These are phyloP conservation scores for Daldinia concentrica DNA, from an alignment of 495 filamentous ascomycete species.

Conservation along the genomic window DNA sequence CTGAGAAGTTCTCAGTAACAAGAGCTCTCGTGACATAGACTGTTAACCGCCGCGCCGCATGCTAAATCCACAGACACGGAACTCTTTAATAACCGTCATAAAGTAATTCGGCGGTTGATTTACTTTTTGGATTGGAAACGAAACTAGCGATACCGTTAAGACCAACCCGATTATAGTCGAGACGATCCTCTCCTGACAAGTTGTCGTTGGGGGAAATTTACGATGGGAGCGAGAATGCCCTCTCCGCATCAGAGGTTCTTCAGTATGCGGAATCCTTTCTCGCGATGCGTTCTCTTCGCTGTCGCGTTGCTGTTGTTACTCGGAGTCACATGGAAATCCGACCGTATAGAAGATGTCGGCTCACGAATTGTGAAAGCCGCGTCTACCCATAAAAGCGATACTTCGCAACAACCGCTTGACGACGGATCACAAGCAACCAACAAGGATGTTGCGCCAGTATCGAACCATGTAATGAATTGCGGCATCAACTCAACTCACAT, in stretches of 20 bases:
- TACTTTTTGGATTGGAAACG: slow-evolving; percentile 17
- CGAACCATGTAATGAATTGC: slow-evolving; percentile 52
- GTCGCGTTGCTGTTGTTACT: slow-evolving; percentile 49
- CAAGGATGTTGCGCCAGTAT: slow-evolving; percentile 34
- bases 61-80: slow-evolving; percentile 35
- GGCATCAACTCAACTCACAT: slow-evolving; percentile 56
- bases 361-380: slow-evolving; percentile 51
- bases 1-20: slow-evolving; percentile 23
- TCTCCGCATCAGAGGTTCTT: slow-evolving; percentile 52
- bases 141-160: slow-evolving; percentile 4
- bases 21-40: slow-evolving; percentile 34
- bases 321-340: slow-evolving; percentile 49
- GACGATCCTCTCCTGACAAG: slow-evolving; percentile 32
- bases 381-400: slow-evolving; percentile 45
- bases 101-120: slow-evolving; percentile 27
- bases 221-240: slow-evolving; percentile 52
- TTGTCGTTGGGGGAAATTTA: slow-evolving; percentile 30
- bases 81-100: slow-evolving; percentile 42
- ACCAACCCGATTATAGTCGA: slow-evolving; percentile 21
- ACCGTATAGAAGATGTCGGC: slow-evolving; percentile 51
- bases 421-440: slow-evolving; percentile 32
- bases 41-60: slow-evolving; percentile 42
- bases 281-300: slow-evolving; percentile 50
- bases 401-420: slow-evolving; percentile 47
- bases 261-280: slow-evolving; percentile 57